Evolutionary conservation across 2,329 filamentous ascomycete species (phyloP), one percentile per base, ranked within the genome.

Genomic region (Trematosphaeria pertusa): DNA sequence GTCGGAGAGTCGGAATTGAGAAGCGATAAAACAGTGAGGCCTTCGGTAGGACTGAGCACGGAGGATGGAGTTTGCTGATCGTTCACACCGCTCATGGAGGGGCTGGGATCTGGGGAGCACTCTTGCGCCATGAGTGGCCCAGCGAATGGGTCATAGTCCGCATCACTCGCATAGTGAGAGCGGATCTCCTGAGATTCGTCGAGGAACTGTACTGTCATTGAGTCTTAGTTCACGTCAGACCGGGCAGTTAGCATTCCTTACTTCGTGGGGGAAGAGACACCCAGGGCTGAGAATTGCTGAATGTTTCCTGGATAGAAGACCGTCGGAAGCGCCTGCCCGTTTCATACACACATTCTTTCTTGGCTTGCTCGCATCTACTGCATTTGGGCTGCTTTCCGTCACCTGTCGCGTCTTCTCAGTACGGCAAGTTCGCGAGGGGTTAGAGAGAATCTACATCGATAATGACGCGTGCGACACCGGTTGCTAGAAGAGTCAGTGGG

Each of bases 401-500:
- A 52, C 69, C 69, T 72, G 21, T 56, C 14, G 38, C 37, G 28
- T 11, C 10, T 42, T 15, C 12, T 68, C 33, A 68, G 58, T 21
- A 11, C 20, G 14, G 18, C 6, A n/a, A 21, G 8, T 20, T 20
- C 8, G 12, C 21, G 33, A 21, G 17, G 11, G 9, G 28, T 24
- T 18, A 5, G 17, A 31, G 12, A 22, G 43, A 22, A 21, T 39
- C 49, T 61, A 71, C 69, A 72, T 43, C 66, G 62, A 48, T 72
- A 71, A 51, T 72, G 69, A 58, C 67, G 65, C 44, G 62, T 66
- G 48, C 67, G 67, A 57, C 69, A 72, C 44, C 67, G 67, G 52
- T 64, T 70, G 61, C 69, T 72, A 40, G 24, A 37, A 50, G 10
- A 10, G 40, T 61, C 41, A 66, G 54, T 49, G 24, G 40, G 24